Percentiles rank a stretch among this genome's conserved stretches.
Conservation (phyloP, 768 basidiomycete species). For the Lepiota subincarnata region DNA sequence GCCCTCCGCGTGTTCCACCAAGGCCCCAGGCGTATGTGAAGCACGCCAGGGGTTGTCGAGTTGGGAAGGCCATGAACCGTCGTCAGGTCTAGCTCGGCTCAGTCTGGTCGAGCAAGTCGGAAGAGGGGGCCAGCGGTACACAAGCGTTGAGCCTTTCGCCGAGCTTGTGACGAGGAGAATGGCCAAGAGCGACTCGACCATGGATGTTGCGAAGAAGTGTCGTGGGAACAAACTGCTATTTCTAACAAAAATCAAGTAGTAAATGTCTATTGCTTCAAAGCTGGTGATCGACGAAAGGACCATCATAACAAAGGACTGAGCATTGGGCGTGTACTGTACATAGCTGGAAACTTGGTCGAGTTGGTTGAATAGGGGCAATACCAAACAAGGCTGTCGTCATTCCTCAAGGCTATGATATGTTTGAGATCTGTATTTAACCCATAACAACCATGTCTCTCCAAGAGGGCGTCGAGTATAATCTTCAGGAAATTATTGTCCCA, state of each 20-base stretch:
- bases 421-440: background rate
- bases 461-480: background rate
- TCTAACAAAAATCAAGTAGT: no score
- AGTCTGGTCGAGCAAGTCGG: conserved; percentile 65
- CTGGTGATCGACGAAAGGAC: no score
- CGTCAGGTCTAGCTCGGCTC: conserved; percentile 59
- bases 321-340: no score
- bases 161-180: conserved; percentile 83
- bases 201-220: conserved; percentile 21
- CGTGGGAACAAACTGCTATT: no score
- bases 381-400: background rate
- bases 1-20: conserved; percentile 26
- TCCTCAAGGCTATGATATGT: background rate
- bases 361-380: no score
- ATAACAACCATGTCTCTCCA: background rate
- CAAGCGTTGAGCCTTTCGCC: conserved; percentile 71
- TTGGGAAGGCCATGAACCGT: conserved; percentile 40
- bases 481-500: background rate
- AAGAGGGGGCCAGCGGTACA: conserved; percentile 82
- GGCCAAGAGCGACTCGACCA: conserved; percentile 79
- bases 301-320: no score
- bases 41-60: conserved; percentile 75
- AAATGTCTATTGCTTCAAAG: no score
- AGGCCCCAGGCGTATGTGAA: conserved; percentile 31
- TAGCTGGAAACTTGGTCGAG: no score